These are phyloP conservation scores for Oxytropis ochrocephala DNA, from an alignment of 306 rosid species.

Conservation along the genomic window DNA sequence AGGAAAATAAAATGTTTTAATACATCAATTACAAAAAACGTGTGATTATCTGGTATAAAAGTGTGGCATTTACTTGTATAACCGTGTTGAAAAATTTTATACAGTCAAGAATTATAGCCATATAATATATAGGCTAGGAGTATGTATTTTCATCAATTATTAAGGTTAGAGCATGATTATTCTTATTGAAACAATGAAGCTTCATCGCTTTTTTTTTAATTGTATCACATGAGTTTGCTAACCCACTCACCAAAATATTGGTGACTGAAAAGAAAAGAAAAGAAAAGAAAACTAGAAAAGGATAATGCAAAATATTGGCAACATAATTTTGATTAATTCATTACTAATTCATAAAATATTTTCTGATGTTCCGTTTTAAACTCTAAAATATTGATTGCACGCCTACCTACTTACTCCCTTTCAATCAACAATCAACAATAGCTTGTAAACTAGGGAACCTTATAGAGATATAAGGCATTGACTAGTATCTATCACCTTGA, in stretches of 20 bases:
- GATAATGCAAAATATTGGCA: neutral
- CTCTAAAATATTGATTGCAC: neutral
- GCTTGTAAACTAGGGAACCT: conserved; percentile 1
- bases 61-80: too few relatives aligned
- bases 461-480: neutral
- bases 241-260: conserved; percentile 15
- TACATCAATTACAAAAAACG: too few relatives aligned
- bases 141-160: neutral
- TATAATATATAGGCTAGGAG: neutral
- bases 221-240: conserved; percentile 14
- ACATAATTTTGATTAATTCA: neutral
- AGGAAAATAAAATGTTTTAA: neutral
- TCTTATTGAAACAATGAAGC: neutral
- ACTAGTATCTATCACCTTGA: neutral
- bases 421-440: neutral
- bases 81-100: neutral
- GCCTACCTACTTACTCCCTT: neutral
- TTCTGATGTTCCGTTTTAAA: conserved; percentile 18
- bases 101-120: neutral
- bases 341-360: neutral
- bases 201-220: neutral
- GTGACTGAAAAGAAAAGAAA: too few relatives aligned
- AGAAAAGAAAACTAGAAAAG: neutral
- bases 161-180: neutral
- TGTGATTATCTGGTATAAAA: too few relatives aligned